Conservation (phyloP, 139 green algal genomes). For the Monoraphidium neglectum region DNA sequence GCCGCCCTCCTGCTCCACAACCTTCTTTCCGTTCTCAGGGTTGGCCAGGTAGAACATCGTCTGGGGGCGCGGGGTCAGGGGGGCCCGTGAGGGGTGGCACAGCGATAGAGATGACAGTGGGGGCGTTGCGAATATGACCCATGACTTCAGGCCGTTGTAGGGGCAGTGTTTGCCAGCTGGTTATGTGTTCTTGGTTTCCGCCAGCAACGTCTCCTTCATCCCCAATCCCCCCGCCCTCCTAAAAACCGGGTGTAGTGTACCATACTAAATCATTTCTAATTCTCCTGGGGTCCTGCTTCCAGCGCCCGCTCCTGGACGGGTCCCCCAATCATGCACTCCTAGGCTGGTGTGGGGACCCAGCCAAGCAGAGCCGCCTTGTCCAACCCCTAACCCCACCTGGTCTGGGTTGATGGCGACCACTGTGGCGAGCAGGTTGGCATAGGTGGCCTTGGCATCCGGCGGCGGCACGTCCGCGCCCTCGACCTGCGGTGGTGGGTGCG, state of each 20-base stretch:
- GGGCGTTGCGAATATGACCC: too few species aligned
- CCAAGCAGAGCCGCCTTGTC: not conserved
- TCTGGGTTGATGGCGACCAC: not conserved
- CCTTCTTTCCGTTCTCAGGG: constrained; percentile 87
- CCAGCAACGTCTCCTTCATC: too few species aligned
- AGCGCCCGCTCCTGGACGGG: too few species aligned
- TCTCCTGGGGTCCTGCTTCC: too few species aligned
- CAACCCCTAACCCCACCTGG: not conserved
- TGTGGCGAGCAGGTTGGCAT: constrained; percentile 34
- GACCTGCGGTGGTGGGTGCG: constrained; percentile 10
- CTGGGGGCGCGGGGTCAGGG: constrained; percentile 70
- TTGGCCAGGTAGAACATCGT: constrained; percentile 83
- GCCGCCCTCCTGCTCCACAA: constrained; percentile 56
- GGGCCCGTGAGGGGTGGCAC: constrained; percentile 3
- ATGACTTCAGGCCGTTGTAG: too few species aligned
- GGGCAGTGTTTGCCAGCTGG: too few species aligned
- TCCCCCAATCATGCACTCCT: too few species aligned
- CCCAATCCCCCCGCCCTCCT: too few species aligned
- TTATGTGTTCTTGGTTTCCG: too few species aligned
- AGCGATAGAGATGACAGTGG: too few species aligned
- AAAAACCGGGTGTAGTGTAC: too few species aligned
- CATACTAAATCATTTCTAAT: too few species aligned
- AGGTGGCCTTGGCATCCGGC: constrained; percentile 59
- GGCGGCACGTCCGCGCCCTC: constrained; percentile 30
- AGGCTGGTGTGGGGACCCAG: not conserved